Base-by-base conservation (phyloP, 2,329 filamentous ascomycete genomes). In the Aspergillus sp. region DNA sequence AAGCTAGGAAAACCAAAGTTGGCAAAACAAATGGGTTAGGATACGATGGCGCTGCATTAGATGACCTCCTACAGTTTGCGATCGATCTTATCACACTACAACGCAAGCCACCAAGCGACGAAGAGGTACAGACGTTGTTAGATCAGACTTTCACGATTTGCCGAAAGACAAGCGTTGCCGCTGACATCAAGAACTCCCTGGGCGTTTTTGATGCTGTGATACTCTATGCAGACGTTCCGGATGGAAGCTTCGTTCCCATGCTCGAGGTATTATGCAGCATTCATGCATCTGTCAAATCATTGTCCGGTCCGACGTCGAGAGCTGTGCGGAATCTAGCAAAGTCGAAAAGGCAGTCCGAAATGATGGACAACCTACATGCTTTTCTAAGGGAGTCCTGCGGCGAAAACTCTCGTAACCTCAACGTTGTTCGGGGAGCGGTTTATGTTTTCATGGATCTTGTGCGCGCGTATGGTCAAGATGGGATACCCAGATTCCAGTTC, bases 191-290 rank as follows among this genome's bases (percentile, higher is more conserved):
- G 56, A 77, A 78, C 56, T 73, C 76, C 2, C 63, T 79, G 10
- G 70, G 72, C 23, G 70, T 79, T 10, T 77, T 79, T 54, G 77
- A 78, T 59, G 74, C 76, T n/a, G 70, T 78, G 44, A 78, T 79
- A 48, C 66, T 75, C 32, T 78, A 75, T 58, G 70, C 72, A n/a
- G 70, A 75, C 62, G 69, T 79, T 2, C 77, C 77, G 3, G 70
- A 77, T 44, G 62, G 64, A 59, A 78, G 72, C 55, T 77, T 79
- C 50, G 59, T 70, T 38, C 66, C 70, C 27, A 64, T 79, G 52
- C 64, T 79, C 27, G 76, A 79, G 57, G 75, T 79, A 32, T 67
- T 79, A 38, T 79, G 77, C 69, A 78, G 75, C 60, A 79, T 79
- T 25, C 76, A 78, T 66, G 75, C 76, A 38, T 79, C 77, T 19